Percentiles rank a stretch among this genome's conserved stretches.
Evolutionary conservation across 345 rosid genomes (phyloP).

Genomic region (Eucalyptus erythrocorys): DNA sequence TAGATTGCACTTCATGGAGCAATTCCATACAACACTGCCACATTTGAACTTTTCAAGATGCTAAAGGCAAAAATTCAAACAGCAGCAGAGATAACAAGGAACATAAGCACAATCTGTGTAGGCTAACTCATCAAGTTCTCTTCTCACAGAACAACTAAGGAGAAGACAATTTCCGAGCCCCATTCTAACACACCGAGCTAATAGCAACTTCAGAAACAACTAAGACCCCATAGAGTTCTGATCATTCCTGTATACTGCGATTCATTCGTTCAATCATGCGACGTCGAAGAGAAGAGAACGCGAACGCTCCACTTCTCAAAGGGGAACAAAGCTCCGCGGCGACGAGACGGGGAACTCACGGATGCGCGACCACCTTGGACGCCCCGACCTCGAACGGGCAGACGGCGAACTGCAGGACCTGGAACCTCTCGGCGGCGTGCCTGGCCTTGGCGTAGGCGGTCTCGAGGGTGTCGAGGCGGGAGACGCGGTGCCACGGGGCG

Average conservation of each 20-base stretch:
- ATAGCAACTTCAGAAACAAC: not conserved
- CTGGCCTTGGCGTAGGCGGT: slow-evolving; percentile 69
- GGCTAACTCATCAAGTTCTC: not conserved
- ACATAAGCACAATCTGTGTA: not conserved
- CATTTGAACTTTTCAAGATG: not conserved
- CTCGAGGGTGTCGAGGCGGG: slow-evolving; percentile 53
- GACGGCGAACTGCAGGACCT: slow-evolving; percentile 67
- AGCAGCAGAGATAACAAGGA: not conserved
- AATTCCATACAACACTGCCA: not conserved
- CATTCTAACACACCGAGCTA: not conserved
- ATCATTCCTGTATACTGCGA: not conserved
- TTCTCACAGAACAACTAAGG: not conserved
- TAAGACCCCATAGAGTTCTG: not conserved
- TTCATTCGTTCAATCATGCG: not conserved
- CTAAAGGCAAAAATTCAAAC: not conserved
- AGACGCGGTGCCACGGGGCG: slow-evolving; percentile 75
- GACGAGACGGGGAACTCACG: slow-evolving; percentile 21
- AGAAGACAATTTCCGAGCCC: not conserved
- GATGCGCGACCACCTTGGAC: slow-evolving; percentile 45
- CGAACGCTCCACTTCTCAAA: not conserved
- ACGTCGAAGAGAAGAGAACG: not conserved
- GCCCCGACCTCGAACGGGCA: slow-evolving; percentile 58
- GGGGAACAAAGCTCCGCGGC: not conserved
- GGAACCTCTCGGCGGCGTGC: slow-evolving; percentile 60
- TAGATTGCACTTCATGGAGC: not conserved